Evolutionary conservation across 805 yeast species (phyloP), one percentile per base, ranked within the genome.

Genomic region (Yamadazyma akitaensis): DNA sequence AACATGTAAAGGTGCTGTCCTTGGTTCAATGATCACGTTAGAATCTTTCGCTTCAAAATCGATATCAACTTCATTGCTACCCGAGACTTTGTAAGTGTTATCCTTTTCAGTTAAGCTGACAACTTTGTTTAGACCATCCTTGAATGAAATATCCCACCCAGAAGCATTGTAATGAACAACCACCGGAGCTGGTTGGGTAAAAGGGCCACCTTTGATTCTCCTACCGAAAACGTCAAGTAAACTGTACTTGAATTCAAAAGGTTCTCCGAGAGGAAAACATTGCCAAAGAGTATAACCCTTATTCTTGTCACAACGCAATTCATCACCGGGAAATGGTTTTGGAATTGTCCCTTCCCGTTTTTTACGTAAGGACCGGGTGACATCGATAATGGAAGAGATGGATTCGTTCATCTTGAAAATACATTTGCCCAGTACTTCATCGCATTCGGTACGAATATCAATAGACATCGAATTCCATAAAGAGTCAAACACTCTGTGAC

Each of bases 381-480:
- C 77, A 60, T 91, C 86, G 25, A 88, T 68, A 2, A 90, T 89
- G 44, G 84, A 75, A 53, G 85, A 84, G 18, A 92, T 81, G 21
- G 79, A 68, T 53, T 88, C 91, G 21, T 75, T 68, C 80, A 89
- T 73, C 17, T 70, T 62, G 56, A 77, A 76, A 37, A 65, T 62
- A 53, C 90, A 85, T 1, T 42, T 43, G 13, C 34, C 40, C 1
- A 55, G 48, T 2, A 51, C 57, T 3, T 58, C 65, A 19, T 62
- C 67, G 54, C 90, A 82, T 11, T 65, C 67, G 0, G 89, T 82
- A 14, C 67, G 66, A 21, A 92, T 74, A 61, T 92, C 98, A 39
- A 94, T 80, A 2, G 97, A 78, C 89, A 94, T 84, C 35, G 91
- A 81, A 53, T 91, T 96, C 98, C 98, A 94, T 51, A 84, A 81